phyloP scores from a whole-genome alignment of 352 stramenopile species.

The Phytopythium ostracodes region DNA sequence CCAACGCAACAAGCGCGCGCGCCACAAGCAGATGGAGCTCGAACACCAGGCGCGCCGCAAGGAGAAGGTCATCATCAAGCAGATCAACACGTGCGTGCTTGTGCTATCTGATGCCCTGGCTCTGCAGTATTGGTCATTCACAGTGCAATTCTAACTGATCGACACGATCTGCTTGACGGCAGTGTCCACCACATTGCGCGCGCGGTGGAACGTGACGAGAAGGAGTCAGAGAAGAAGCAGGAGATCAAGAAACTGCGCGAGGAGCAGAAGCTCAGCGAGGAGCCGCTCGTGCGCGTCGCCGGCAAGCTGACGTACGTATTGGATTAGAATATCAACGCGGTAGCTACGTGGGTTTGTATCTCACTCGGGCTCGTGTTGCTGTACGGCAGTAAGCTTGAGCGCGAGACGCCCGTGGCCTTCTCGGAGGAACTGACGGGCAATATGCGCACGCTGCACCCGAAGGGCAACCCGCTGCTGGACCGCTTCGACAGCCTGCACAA shows the following conservation, averaged over 20 bases:
- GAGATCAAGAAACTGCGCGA: conserved; percentile 73
- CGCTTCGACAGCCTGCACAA: conserved; percentile 86
- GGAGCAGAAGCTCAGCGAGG: conserved; percentile 73
- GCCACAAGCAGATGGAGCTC: conserved; percentile 79
- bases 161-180: background rate
- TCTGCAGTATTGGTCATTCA: too few relatives aligned
- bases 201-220: conserved; percentile 65
- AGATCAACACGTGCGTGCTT: conserved; percentile 78
- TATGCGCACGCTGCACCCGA: conserved; percentile 73
- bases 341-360: too few relatives aligned
- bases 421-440: conserved; percentile 79
- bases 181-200: conserved; percentile 70
- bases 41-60: conserved; percentile 53
- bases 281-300: conserved; percentile 65
- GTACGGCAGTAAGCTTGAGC: conserved; percentile 64
- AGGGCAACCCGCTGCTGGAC: conserved; percentile 75
- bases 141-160: background rate
- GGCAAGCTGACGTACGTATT: conserved; percentile 71
- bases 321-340: too few relatives aligned
- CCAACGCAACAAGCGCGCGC: conserved; percentile 74
- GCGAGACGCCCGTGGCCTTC: conserved; percentile 65
- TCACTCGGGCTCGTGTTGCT: background rate
- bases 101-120: background rate
- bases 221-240: conserved; percentile 53
- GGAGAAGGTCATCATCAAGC: conserved; percentile 78